These are phyloP conservation scores for Peronospora belbahrii DNA, from an alignment of 352 stramenopile species.

Conservation along the genomic window DNA sequence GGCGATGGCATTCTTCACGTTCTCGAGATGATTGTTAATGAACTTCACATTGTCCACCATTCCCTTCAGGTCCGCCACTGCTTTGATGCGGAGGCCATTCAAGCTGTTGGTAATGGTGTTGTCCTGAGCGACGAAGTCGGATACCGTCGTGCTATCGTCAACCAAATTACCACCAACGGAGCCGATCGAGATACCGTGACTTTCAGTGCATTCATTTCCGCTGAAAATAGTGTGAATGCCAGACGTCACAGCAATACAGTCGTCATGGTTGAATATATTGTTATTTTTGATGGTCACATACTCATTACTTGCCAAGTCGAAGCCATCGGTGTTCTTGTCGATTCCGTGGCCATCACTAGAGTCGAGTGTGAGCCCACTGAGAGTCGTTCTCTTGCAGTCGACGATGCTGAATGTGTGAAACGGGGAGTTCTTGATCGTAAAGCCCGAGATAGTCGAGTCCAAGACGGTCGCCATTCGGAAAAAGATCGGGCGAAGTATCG, in stretches of 20 bases:
- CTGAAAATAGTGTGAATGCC: conserved; percentile 13
- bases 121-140: conserved; percentile 7
- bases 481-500: conserved; percentile 25
- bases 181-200: conserved; percentile 22
- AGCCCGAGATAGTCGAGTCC: conserved; percentile 21
- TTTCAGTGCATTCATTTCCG: conserved; percentile 13
- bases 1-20: conserved; percentile 12
- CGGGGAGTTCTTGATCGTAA: conserved; percentile 29
- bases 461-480: conserved; percentile 25
- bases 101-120: conserved; percentile 22
- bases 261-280: conserved; percentile 27
- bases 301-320: conserved; percentile 21
- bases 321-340: conserved; percentile 20
- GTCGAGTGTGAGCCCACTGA: no score
- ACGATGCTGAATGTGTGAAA: conserved; percentile 24
- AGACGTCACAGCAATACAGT: conserved; percentile 17
- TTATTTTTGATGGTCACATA: conserved; percentile 23
- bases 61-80: conserved; percentile 9
- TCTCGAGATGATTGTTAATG: conserved; percentile 9
- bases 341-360: conserved; percentile 5
- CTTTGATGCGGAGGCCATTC: conserved; percentile 20
- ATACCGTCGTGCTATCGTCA: conserved; percentile 10
- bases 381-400: no score
- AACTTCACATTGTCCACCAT: conserved; percentile 12
- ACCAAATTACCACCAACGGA: conserved; percentile 12